Conservation (phyloP, 805 yeast genomes). For the Candida takata region DNA sequence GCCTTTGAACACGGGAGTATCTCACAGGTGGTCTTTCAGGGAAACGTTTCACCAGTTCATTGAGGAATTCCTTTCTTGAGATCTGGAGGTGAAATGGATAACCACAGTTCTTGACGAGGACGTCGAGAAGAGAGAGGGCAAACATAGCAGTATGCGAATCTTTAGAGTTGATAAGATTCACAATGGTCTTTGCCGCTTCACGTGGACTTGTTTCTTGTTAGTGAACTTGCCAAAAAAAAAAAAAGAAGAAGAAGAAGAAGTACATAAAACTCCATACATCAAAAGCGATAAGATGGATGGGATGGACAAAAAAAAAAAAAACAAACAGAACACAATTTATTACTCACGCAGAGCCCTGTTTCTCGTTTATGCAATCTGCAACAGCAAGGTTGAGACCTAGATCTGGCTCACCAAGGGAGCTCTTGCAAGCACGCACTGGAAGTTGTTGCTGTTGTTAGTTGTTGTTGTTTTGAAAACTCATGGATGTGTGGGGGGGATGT, state of each 20-base stretch:
- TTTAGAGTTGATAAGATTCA: slow-evolving; percentile 70
- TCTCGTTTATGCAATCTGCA: slow-evolving; percentile 87
- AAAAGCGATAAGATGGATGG: slow-evolving; percentile 5
- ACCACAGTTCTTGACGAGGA: slow-evolving; percentile 94
- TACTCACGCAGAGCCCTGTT: slow-evolving; percentile 62
- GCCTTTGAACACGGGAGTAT: slow-evolving; percentile 74
- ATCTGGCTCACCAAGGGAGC: slow-evolving; percentile 79
- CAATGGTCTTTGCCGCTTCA: slow-evolving; percentile 86
- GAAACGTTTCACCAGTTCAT: slow-evolving; percentile 85
- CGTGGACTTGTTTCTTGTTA: slow-evolving; percentile 45
- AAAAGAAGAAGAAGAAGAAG: neutral
- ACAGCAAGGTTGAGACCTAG: slow-evolving; percentile 83
- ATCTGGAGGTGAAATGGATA: slow-evolving; percentile 95
- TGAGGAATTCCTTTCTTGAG: slow-evolving; percentile 88
- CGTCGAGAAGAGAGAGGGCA: slow-evolving; percentile 78
- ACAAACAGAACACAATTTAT: no score
- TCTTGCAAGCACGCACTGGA: slow-evolving; percentile 77
- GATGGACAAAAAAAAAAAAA: no score
- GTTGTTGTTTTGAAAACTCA: neutral
- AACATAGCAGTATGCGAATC: slow-evolving; percentile 80
- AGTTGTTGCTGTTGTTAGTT: slow-evolving; percentile 5
- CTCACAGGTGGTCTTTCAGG: slow-evolving; percentile 92
- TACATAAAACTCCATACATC: no score
- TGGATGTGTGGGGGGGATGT: no score
- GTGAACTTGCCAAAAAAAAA: neutral